These are phyloP conservation scores for Candida fluviatilis DNA, from an alignment of 805 yeast genomes.

Conservation along the genomic window DNA sequence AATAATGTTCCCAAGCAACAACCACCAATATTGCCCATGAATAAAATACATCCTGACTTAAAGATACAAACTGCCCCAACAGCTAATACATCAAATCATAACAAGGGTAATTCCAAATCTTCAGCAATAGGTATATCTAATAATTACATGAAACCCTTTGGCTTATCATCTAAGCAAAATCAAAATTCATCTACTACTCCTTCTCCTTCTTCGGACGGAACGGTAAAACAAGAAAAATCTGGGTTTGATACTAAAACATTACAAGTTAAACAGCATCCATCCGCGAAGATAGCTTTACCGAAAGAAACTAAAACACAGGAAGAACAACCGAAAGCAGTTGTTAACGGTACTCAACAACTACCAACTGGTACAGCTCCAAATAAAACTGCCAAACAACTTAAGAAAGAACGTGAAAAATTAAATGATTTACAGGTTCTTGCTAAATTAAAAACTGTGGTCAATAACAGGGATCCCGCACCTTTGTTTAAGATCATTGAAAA, in stretches of 20 bases:
- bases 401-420: constrained; percentile 45
- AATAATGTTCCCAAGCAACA: constrained; percentile 23
- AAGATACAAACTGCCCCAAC: constrained; percentile 26
- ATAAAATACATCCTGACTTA: constrained; percentile 27
- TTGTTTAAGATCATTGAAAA: constrained; percentile 71
- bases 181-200: constrained; percentile 17
- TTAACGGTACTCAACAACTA: constrained; percentile 1
- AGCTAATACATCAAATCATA: constrained; percentile 23
- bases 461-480: constrained; percentile 81
- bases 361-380: constrained; percentile 11
- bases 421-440: constrained; percentile 86
- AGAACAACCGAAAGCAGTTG: constrained; percentile 2
- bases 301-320: constrained; percentile 4
- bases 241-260: constrained; percentile 23
- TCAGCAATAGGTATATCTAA: constrained; percentile 15
- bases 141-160: constrained; percentile 7
- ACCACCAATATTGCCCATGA: constrained; percentile 28
- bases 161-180: constrained; percentile 15
- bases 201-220: constrained; percentile 10
- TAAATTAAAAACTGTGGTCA: constrained; percentile 77
- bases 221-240: constrained; percentile 7
- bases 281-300: background rate
- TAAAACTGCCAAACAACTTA: constrained; percentile 37
- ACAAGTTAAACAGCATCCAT: constrained; percentile 16
- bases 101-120: constrained; percentile 11